Evolutionary conservation across 2,329 filamentous ascomycete species (phyloP), one percentile per base, ranked within the genome.

Genomic region (Dactylellina cionopaga): DNA sequence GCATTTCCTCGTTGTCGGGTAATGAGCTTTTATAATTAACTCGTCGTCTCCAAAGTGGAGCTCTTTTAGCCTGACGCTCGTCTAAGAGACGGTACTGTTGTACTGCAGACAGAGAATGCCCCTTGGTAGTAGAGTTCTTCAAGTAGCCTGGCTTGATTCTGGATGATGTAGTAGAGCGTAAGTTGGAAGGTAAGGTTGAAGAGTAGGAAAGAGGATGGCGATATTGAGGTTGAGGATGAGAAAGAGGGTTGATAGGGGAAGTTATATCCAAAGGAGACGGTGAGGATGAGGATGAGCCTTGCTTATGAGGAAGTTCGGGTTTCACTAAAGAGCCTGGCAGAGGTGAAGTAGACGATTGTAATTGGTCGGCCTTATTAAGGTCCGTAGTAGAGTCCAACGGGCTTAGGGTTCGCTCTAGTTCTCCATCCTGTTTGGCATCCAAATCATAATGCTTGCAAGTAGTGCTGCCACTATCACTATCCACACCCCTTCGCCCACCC

Each of bases 1-100:
- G 68, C 68, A 72, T 72, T 72, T 72, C 68, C 55, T 72, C 68
- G 52, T 35, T 52, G 59, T 72, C 68, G 59, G 52, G 41, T 59
- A 72, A 65, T 72, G 68, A 72, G 68, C 46, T 47, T 49, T 65
- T 72, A 65, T 65, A 72, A 72, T 72, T 72, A 41, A 72, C 68
- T 65, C 68, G 51, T 59, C 68, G 59, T 72, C 68, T 65, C 68
- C 68, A 72, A 25, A 72, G 68, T 52, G 68, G 68, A 65, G 68
- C 59, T 65, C 68, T 59, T 65, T 72, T 72, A 49, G 59, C 68
- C 59, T 72, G 68, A 47, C 68, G 68, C 68, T 72, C 68, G 68
- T 72, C 59, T 65, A 72, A 55, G 39, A 72, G 51, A 59, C 68
- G 68, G 59, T 72, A 72, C 49, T 65, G 68, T 60, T 72, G 68